Percentiles rank a stretch among this genome's conserved stretches.
Conservation (phyloP, 345 rosid genomes). For the Excoecaria cochinchinensis region DNA sequence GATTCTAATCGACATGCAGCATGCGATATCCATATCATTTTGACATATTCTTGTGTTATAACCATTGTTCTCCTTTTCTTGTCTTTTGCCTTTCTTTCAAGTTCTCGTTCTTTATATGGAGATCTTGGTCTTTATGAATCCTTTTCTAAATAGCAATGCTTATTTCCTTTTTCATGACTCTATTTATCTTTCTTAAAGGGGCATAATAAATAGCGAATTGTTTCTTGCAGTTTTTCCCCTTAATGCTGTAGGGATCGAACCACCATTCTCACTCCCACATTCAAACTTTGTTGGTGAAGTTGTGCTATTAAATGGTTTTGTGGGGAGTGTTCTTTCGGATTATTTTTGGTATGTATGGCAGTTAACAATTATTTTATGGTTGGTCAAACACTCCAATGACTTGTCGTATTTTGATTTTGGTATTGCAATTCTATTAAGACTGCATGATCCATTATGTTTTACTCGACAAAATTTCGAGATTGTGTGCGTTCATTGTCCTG, state of each 20-base stretch:
- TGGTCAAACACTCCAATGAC: not conserved
- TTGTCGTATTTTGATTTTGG: not conserved
- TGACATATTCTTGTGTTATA: not conserved
- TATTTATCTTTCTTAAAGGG: not conserved
- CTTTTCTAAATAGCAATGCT: not conserved
- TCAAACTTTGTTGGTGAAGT: conserved; percentile 40
- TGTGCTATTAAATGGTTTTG: conserved; percentile 46
- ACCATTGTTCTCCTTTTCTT: not conserved
- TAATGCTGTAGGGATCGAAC: conserved; percentile 50
- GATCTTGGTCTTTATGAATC: not conserved
- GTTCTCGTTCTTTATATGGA: not conserved
- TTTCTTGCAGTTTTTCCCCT: conserved; percentile 60
- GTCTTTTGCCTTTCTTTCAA: too few species aligned
- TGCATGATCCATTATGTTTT: not conserved
- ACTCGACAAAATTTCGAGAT: not conserved
- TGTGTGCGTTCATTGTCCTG: not conserved
- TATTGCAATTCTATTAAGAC: not conserved
- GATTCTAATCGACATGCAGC: not conserved
- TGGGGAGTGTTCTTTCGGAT: conserved; percentile 58
- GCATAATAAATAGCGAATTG: conserved; percentile 7
- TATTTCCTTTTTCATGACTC: not conserved
- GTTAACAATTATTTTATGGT: not conserved
- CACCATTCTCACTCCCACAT: conserved; percentile 51
- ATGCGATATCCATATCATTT: too few species aligned
- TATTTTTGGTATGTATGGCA: conserved; percentile 50